phyloP scores from a whole-genome alignment of 164 flowering plant genomes.

The Magnolia kwangsiensis region DNA sequence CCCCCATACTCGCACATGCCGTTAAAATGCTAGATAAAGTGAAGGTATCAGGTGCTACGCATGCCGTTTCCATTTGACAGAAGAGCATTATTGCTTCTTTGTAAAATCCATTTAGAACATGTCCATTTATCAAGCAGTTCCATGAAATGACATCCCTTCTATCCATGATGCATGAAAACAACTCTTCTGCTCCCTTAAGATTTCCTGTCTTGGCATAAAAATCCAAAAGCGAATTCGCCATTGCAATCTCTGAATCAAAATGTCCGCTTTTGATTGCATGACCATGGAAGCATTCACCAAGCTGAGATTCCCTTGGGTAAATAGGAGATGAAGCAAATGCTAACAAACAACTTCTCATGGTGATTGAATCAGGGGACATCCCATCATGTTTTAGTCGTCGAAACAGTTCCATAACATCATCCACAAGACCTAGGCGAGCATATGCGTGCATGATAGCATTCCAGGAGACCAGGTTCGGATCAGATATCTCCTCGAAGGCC shows the following conservation, averaged over 20 bases:
- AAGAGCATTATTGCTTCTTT: slow-evolving; percentile 11
- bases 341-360: slow-evolving; percentile 16
- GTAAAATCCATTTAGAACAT: slow-evolving; percentile 6
- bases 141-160: slow-evolving; percentile 16
- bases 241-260: slow-evolving; percentile 12
- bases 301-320: background rate
- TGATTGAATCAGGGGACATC: slow-evolving; percentile 15
- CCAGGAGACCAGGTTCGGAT: slow-evolving; percentile 17
- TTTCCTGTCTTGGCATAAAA: slow-evolving; percentile 16
- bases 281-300: slow-evolving; percentile 20
- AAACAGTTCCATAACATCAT: slow-evolving; percentile 10
- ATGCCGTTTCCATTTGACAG: slow-evolving; percentile 5
- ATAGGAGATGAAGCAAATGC: slow-evolving; percentile 11
- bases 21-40: slow-evolving; percentile 15
- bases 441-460: slow-evolving; percentile 18
- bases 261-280: slow-evolving; percentile 13
- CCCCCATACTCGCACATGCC: slow-evolving; percentile 14
- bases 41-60: slow-evolving; percentile 12
- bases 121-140: slow-evolving; percentile 20
- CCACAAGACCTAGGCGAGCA: slow-evolving; percentile 14
- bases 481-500: slow-evolving; percentile 5
- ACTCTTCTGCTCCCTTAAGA: slow-evolving; percentile 4
- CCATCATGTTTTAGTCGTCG: slow-evolving; percentile 11
- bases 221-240: slow-evolving; percentile 10
- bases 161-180: slow-evolving; percentile 8